A percentile compares a stretch with the other conserved stretches of the same genome.
Evolutionary conservation across 257 asterid genomes (phyloP).

Genomic region (Nicotiana tabacum): DNA sequence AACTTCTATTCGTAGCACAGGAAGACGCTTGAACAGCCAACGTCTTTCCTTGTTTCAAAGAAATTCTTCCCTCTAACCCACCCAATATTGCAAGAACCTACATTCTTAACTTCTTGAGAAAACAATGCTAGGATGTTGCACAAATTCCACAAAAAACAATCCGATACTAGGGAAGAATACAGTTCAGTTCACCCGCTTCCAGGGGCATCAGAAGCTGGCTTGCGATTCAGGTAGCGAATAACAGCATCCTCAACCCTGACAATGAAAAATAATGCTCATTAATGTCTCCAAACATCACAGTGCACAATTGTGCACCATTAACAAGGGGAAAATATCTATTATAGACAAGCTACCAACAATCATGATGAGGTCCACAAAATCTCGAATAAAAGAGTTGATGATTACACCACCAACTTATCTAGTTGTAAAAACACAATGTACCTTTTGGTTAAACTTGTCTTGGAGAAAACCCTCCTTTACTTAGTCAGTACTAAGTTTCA

Average conservation of each 20-base stretch:
- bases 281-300: not conserved
- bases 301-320: not conserved
- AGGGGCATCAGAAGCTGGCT: slow-evolving; percentile 63
- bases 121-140: not conserved
- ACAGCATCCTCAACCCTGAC: slow-evolving; percentile 98
- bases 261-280: slow-evolving; percentile 7
- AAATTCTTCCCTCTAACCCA: not conserved
- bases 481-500: not conserved
- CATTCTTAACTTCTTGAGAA: not conserved
- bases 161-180: not conserved
- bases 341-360: not conserved
- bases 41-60: not conserved
- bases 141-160: not conserved
- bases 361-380: not conserved
- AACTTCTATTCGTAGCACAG: not conserved
- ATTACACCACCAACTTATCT: not conserved
- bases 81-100: not conserved
- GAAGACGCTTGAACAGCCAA: not conserved
- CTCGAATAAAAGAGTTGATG: not conserved
- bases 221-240: slow-evolving; percentile 87
- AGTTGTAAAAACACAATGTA: not conserved
- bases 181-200: slow-evolving; percentile 43
- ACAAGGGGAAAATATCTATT: slow-evolving; percentile 2
- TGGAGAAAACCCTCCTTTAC: not conserved
- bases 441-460: not conserved